These are phyloP conservation scores for Cryptococcus sp. DNA, from an alignment of 1,284 basidiomycete genomes.

Conservation along the genomic window DNA sequence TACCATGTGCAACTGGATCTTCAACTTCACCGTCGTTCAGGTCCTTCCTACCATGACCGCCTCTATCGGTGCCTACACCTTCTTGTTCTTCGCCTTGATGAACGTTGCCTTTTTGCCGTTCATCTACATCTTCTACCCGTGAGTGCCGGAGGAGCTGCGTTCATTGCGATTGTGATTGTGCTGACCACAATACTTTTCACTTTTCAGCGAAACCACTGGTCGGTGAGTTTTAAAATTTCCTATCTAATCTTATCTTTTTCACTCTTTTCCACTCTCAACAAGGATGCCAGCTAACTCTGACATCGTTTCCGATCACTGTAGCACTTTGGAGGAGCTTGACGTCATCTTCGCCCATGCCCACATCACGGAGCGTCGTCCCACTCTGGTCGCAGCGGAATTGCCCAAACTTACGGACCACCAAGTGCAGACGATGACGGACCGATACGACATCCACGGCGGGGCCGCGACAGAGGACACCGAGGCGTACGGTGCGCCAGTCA, in stretches of 20 bases:
- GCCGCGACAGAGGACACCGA: conserved; percentile 31
- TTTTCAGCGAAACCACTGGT: not conserved
- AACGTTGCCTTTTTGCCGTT: conserved; percentile 53
- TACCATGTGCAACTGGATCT: conserved; percentile 58
- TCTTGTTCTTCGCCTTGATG: conserved; percentile 54
- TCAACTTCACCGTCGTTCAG: conserved; percentile 56
- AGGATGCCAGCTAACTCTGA: conserved; percentile 5
- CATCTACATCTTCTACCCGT: conserved; percentile 54
- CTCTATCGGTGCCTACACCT: conserved; percentile 52
- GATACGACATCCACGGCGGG: conserved; percentile 52
- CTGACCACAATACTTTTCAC: not conserved
- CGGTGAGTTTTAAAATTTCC: not conserved
- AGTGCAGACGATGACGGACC: conserved; percentile 47
- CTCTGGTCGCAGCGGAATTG: conserved; percentile 45
- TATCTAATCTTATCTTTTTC: not conserved
- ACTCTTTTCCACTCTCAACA: not conserved
- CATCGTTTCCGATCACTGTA: too few species aligned
- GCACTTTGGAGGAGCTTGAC: conserved; percentile 53
- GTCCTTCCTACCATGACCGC: conserved; percentile 55
- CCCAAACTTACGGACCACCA: conserved; percentile 51
- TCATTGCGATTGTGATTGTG: not conserved
- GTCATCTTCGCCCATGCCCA: conserved; percentile 46
- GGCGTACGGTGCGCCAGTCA: conserved; percentile 30
- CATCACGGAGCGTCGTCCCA: conserved; percentile 39
- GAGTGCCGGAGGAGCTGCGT: conserved; percentile 23